Conservation (phyloP, 805 yeast species). For the Kazachstania africana region DNA sequence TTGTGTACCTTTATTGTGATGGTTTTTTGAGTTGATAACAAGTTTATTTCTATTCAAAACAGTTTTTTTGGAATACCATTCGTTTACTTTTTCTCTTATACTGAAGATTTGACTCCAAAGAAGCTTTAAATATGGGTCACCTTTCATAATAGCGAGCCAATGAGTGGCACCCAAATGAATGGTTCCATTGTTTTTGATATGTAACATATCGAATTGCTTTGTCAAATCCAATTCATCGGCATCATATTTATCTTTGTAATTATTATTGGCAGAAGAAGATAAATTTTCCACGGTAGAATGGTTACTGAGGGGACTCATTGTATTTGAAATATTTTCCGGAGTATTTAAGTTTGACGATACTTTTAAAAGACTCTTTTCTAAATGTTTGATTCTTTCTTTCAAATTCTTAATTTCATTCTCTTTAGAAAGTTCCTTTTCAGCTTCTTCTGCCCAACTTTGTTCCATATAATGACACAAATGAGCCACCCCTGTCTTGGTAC, state of each 20-base stretch:
- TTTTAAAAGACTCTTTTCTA: slow-evolving; percentile 37
- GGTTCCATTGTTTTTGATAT: slow-evolving; percentile 32
- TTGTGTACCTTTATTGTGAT: background rate
- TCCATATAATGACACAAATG: slow-evolving; percentile 47
- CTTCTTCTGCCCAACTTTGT: slow-evolving; percentile 45
- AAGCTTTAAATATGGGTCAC: slow-evolving; percentile 44
- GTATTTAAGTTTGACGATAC: slow-evolving; percentile 4
- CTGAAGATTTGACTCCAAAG: slow-evolving; percentile 40
- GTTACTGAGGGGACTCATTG: background rate
- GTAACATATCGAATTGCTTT: slow-evolving; percentile 34
- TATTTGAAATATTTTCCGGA: background rate
- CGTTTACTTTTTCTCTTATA: slow-evolving; percentile 28
- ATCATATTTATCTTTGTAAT: slow-evolving; percentile 13
- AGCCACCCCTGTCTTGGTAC: slow-evolving; percentile 45
- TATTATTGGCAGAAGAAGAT: background rate
- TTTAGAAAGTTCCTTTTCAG: slow-evolving; percentile 38
- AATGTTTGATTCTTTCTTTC: slow-evolving; percentile 40
- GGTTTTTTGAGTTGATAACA: slow-evolving; percentile 1
- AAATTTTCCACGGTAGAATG: background rate
- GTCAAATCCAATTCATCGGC: slow-evolving; percentile 29
- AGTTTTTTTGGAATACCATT: slow-evolving; percentile 22
- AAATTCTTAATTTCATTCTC: slow-evolving; percentile 39
- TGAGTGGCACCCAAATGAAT: slow-evolving; percentile 41
- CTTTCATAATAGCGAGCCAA: slow-evolving; percentile 48
- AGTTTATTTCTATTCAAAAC: slow-evolving; percentile 5